Base-by-base conservation (phyloP, 208 protist genomes). In the Acanthamoeba rhysodes region DNA sequence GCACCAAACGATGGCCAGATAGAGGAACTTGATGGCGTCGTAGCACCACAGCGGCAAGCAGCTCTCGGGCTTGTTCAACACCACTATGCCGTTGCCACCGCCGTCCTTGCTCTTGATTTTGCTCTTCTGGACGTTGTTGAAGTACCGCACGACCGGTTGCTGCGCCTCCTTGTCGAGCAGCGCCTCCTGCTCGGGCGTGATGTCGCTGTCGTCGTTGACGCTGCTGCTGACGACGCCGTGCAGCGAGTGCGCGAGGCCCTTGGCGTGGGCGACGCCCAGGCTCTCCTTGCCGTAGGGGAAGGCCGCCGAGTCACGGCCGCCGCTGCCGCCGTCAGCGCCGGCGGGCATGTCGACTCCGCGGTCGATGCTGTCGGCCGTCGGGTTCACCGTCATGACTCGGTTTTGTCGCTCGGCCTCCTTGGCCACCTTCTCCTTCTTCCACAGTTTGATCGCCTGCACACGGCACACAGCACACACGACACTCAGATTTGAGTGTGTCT, bases 1-100 rank as follows among this genome's bases (percentile, higher is more conserved):
- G 48, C 78, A 85, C 78, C 78, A 85, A 2, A 85, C 78, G 48
- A 59, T 59, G 22, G 78, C 78, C 78, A 85, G 48, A 41, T 85
- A 85, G 45, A 50, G 7, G 48, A 50, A 50, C 48, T 85, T 85
- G 45, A 22, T 8, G 45, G 10, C 18, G 45, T 85, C 78, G 78
- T 85, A 85, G 78, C 14, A 53, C 78, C 78, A 85, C 10, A 85
- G 78, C 78, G 78, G 78, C 45, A 85, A 2, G 27, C 37, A 62
- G 16, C 48, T 85, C 24, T 50, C 48, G 48, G 78, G 78, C 78
- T 85, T 85, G 41, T 6, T 20, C 29, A 34, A 24, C 37, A 32
- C 27, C 78, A 85, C 78, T 6, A 45, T 45, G 32, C 7, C n/a
- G n/a, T 14, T 14, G 20, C 22, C 22, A 14, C n/a, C 29, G 4